Conservation (phyloP, 2,329 filamentous ascomycete species). For the Blumeria hordei region DNA sequence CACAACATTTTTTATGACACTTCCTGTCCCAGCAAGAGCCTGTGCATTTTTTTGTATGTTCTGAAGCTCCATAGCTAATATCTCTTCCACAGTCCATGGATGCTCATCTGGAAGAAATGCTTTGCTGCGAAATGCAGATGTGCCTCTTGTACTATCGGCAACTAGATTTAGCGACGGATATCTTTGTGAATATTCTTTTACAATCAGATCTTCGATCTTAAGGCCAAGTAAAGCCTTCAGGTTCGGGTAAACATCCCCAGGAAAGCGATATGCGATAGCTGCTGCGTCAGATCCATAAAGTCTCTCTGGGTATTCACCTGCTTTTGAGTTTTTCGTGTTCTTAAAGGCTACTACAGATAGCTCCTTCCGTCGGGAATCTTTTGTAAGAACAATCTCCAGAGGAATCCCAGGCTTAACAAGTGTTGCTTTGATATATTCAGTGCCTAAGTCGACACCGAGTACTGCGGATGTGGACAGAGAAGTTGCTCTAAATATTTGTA, state of each 20-base stretch:
- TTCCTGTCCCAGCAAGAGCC: constrained; percentile 50
- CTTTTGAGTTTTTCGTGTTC: constrained; percentile 41
- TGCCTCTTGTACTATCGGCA: constrained; percentile 32
- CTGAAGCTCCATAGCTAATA: constrained; percentile 88
- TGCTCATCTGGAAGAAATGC: constrained; percentile 37
- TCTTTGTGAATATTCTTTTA: constrained; percentile 45
- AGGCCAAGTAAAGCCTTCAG: constrained; percentile 78
- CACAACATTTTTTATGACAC: constrained; percentile 54
- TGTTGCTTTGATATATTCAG: constrained; percentile 88
- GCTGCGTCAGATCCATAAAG: constrained; percentile 82
- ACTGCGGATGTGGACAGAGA: constrained; percentile 35
- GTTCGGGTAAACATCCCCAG: constrained; percentile 84
- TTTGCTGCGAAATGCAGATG: constrained; percentile 61
- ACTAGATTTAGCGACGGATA: constrained; percentile 59
- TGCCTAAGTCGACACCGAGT: constrained; percentile 79
- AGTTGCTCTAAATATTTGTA: constrained; percentile 14
- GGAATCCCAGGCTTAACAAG: constrained; percentile 93
- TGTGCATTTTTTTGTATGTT: constrained; percentile 80
- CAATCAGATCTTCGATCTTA: constrained; percentile 30
- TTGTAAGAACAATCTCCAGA: constrained; percentile 91
- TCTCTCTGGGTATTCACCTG: constrained; percentile 58
- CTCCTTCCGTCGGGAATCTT: constrained; percentile 94
- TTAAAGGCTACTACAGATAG: constrained; percentile 82
- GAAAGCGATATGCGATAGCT: constrained; percentile 66
- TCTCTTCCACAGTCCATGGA: constrained; percentile 63